A percentile compares a stretch with the other conserved stretches of the same genome.
Conservation (phyloP, 2,329 filamentous ascomycete species). For the Scytalidium lignicola region DNA sequence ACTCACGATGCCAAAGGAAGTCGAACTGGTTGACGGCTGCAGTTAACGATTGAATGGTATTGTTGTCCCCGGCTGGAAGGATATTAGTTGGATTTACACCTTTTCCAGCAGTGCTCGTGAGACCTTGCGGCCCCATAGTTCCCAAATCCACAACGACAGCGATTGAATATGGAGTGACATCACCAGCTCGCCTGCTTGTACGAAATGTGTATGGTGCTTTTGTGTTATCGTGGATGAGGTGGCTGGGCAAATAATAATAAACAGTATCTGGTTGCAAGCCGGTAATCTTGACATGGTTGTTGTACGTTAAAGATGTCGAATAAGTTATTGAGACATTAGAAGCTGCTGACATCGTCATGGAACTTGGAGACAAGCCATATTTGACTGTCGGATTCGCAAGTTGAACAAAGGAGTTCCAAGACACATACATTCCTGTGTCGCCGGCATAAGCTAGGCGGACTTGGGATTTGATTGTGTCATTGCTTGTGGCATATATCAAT, state of each 20-base stretch:
- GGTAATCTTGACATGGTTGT: constrained; percentile 16
- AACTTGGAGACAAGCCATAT: constrained; percentile 21
- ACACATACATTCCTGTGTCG: constrained; percentile 23
- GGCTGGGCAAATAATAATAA: constrained; percentile 20
- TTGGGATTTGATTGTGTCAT: constrained; percentile 3
- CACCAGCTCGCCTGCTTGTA: constrained; percentile 14
- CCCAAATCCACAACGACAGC: constrained; percentile 14
- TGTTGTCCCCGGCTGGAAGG: constrained; percentile 6
- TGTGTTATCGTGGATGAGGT: background rate
- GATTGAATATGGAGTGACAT: constrained; percentile 17
- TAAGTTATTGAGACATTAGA: constrained; percentile 27
- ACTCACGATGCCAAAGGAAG: constrained; percentile 12
- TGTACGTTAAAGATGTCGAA: constrained; percentile 27
- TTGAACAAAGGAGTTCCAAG: constrained; percentile 31
- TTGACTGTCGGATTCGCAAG: constrained; percentile 23
- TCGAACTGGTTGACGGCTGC: constrained; percentile 4
- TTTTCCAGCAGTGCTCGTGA: constrained; percentile 6
- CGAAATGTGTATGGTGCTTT: constrained; percentile 14
- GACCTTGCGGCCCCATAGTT: constrained; percentile 9
- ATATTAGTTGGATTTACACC: constrained; percentile 1
- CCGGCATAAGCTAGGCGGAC: constrained; percentile 2
- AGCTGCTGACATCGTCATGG: constrained; percentile 18
- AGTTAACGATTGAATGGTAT: constrained; percentile 10
- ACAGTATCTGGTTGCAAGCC: constrained; percentile 16
- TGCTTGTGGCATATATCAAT: background rate